Evolutionary conservation across 768 basidiomycete species (phyloP), one percentile per base, ranked within the genome.

Genomic region (Naganishia friedmannii): DNA sequence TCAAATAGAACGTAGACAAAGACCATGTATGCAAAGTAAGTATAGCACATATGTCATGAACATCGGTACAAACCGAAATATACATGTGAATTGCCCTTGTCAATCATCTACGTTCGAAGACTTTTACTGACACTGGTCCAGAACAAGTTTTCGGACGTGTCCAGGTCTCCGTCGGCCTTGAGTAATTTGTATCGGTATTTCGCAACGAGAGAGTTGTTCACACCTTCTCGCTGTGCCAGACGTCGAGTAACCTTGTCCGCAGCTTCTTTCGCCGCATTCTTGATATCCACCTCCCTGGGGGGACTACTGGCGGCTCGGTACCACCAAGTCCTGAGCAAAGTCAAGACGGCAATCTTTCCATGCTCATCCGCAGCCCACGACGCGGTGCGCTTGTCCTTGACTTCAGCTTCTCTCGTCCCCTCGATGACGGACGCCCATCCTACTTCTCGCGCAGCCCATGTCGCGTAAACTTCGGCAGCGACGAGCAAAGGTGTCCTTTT

Each of bases 361-460:
- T 72, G 66, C 65, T 80, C 78, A 32, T 78, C 74, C 32, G 77
- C 73, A 39, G 76, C 54, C 78, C 75, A 77, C 3, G 77, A 76
- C 55, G 75, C 74, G 37, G 77, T 74, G n/a, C 74, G 60, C 53
- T 77, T 70, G 69, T 77, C 77, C 31, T 75, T 74, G 23, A 72
- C 60, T n/a, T 72, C 66, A 10, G 78, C 66, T 34, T 78, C 76
- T 56, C 73, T 71, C 0, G 75, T 76, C 8, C 76, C 78, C 58
- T 81, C 80, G 45, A 79, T 78, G 12, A 80, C 39, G 72, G 77
- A 80, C 6, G 78, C 78, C 79, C 78, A 80, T 12, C 80, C 80
- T 29, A 81, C 76, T 69, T 82, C 81, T 45, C 77, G 70, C 2
- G 81, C 79, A 13, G 81, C 79, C 81, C 81, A 80, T 0, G 77